A percentile compares a stretch with the other conserved stretches of the same genome.
These are phyloP conservation scores for Acmispon strigosus DNA, from an alignment of 306 rosid genomes.

Conservation along the genomic window DNA sequence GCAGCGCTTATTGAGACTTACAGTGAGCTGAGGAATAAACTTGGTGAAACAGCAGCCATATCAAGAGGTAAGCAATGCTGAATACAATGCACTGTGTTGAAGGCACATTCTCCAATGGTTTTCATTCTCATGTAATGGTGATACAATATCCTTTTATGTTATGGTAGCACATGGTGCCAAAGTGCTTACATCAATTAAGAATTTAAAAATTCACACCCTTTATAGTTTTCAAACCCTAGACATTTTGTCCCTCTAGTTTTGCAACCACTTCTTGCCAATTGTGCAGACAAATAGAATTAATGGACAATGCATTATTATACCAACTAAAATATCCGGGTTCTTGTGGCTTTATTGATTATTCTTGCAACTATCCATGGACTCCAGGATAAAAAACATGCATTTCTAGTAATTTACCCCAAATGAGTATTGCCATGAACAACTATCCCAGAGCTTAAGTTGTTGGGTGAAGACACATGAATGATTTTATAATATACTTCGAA, in stretches of 20 bases:
- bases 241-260: neutral
- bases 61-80: slow-evolving; percentile 49
- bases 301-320: neutral
- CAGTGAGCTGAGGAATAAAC: slow-evolving; percentile 62
- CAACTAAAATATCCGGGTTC: neutral
- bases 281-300: neutral
- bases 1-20: slow-evolving; percentile 65
- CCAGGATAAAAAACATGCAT: neutral
- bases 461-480: too few species aligned
- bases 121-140: neutral
- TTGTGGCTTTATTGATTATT: neutral
- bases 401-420: neutral
- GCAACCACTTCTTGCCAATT: neutral
- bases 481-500: too few species aligned
- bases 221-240: neutral
- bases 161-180: neutral
- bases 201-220: neutral
- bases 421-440: neutral
- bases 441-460: too few species aligned
- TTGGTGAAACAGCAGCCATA: slow-evolving; percentile 57
- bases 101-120: neutral
- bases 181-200: neutral
- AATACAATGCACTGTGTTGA: neutral
- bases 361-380: neutral
- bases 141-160: neutral